Evolutionary conservation across 805 yeast species (phyloP).

Genomic region (Metschnikowia picachoensis): DNA sequence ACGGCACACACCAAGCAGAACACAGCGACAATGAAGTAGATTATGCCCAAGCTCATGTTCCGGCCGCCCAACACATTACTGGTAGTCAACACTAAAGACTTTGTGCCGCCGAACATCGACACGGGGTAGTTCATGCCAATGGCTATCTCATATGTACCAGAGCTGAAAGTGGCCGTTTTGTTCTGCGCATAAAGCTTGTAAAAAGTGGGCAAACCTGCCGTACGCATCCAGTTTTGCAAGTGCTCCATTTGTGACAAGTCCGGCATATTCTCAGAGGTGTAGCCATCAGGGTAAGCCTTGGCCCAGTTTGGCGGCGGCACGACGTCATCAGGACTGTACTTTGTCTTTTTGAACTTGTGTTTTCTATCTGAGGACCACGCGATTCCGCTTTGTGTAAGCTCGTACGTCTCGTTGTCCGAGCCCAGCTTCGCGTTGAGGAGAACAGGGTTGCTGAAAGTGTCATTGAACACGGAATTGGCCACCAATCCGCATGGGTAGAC

Average conservation of each 20-base stretch:
- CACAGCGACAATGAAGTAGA: conserved; percentile 82
- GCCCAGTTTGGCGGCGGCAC: conserved; percentile 96
- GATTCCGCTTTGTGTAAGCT: conserved; percentile 53
- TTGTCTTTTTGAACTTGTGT: conserved; percentile 64
- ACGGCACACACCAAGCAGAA: conserved; percentile 67
- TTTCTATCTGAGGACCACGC: conserved; percentile 81
- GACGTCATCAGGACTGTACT: conserved; percentile 62
- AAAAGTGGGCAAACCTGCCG: conserved; percentile 89
- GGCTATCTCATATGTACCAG: conserved; percentile 68
- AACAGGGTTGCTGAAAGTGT: conserved; percentile 60
- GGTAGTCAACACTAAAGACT: conserved; percentile 76
- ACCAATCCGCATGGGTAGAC: conserved; percentile 92
- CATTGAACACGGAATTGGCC: conserved; percentile 91
- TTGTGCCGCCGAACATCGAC: conserved; percentile 80
- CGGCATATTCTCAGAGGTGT: conserved; percentile 77
- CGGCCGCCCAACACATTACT: conserved; percentile 84
- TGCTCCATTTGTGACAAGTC: conserved; percentile 74
- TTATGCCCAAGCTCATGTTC: conserved; percentile 77
- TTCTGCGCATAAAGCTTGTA: conserved; percentile 79
- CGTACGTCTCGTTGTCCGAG: conserved; percentile 39
- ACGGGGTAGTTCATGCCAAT: conserved; percentile 82
- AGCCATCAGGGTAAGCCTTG: conserved; percentile 76
- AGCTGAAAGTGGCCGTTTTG: conserved; percentile 47
- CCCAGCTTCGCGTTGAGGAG: conserved; percentile 44
- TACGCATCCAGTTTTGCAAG: conserved; percentile 96